Evolutionary conservation across 108 stramenopile species (phyloP).

Genomic region (Schizochytrium sp.): DNA sequence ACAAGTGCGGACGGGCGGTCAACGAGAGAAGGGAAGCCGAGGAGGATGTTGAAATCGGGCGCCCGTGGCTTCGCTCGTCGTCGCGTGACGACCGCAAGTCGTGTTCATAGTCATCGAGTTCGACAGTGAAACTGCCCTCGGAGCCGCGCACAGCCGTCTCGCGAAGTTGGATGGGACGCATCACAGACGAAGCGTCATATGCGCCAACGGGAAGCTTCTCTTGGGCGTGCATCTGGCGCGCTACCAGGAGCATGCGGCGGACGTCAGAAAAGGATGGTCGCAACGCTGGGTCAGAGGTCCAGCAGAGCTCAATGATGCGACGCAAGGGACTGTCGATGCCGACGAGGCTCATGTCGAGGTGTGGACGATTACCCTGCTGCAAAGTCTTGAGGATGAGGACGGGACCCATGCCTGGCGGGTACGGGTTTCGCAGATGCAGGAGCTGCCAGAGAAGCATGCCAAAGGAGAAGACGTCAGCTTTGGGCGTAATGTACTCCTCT

Average conservation of each 20-base stretch:
- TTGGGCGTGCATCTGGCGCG: background rate
- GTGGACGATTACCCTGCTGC: background rate
- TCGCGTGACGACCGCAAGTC: background rate
- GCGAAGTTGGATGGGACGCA: background rate
- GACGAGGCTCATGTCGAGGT: background rate
- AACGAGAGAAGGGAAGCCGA: too few relatives aligned
- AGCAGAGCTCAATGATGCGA: background rate
- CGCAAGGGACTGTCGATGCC: background rate
- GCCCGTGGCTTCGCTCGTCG: background rate
- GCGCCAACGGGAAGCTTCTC: background rate
- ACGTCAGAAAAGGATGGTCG: background rate
- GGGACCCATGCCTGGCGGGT: background rate
- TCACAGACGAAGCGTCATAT: background rate
- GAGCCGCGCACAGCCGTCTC: background rate
- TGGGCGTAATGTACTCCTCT: background rate
- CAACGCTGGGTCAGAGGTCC: background rate
- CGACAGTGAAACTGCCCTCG: background rate
- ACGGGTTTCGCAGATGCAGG: background rate
- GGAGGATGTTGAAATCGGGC: too few relatives aligned
- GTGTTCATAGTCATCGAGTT: background rate
- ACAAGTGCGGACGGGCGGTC: too few relatives aligned
- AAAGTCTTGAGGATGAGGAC: background rate
- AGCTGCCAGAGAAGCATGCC: constrained; percentile 14
- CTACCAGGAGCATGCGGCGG: background rate
- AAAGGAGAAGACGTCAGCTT: constrained; percentile 1